Base-by-base conservation (phyloP, 106 monocot species). In the Phalaenopsis aphrodite region DNA sequence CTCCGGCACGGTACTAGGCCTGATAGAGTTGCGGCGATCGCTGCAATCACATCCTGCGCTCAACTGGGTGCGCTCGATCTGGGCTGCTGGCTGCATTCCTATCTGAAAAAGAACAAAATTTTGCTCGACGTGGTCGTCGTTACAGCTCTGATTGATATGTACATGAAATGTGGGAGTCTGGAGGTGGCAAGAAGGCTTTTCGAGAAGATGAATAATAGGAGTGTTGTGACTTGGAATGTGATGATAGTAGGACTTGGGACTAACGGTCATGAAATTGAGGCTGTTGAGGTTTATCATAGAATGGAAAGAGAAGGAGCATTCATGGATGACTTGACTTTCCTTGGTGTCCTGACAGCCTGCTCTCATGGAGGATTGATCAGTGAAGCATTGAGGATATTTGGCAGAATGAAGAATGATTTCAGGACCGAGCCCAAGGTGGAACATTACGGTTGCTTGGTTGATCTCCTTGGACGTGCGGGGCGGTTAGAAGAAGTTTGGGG, bases 71-170 rank as follows among this genome's bases (percentile, higher is more conserved):
- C 90, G 10, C 81, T 93, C 4, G 87, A 87, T 42, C 88, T 79
- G 30, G 90, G 93, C 5, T 82, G 72, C 39, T 90, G 88, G 90
- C 18, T 93, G 5, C 88, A 93, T 74, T 82, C 78, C 36, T 90
- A 87, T 78, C 52, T 91, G 42, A 65, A 79, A 19, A 88, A 80
- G 86, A 78, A 76, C 43, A 82, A 61, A 5, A 76, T 87, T 21
- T 19, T 49, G 55, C 72, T 79, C 3, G 86, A 88, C 78, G 82
- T 84, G 11, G 78, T 87, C 4, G 52, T 93, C 3, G 71, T 82
- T 2, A 88, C 90, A 3, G 83, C 93, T 2, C 56, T 90, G 78
- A 69, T 90, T 23, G 90, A 93, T 65, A 93, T 93, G 93, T 93
- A 93, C 82, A 80, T 85, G 82, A 93, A 87, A 82, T 93, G 93